These are phyloP conservation scores for Mentha longifolia DNA, from an alignment of 257 asterid genomes.

Conservation along the genomic window DNA sequence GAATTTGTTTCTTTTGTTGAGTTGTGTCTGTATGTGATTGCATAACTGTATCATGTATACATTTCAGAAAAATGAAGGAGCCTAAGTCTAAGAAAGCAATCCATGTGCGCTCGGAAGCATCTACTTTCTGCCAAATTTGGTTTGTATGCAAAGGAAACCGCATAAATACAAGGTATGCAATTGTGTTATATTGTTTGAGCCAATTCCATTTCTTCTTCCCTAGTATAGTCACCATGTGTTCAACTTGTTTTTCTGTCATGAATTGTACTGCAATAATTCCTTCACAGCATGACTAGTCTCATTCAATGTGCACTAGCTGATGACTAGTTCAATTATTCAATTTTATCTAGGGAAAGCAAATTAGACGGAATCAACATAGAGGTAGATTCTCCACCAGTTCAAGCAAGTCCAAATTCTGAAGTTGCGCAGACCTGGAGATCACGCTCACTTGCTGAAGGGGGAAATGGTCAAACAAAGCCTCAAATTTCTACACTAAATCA, in stretches of 20 bases:
- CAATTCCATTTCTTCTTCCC: too few species aligned
- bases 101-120: slow-evolving; percentile 69
- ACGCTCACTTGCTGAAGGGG: slow-evolving; percentile 48
- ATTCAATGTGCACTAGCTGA: slow-evolving; percentile 17
- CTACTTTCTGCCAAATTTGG: slow-evolving; percentile 77
- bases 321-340: slow-evolving; percentile 27
- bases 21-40: background rate
- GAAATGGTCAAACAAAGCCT: slow-evolving; percentile 35
- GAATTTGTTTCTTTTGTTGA: slow-evolving; percentile 3
- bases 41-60: slow-evolving; percentile 19
- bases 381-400: slow-evolving; percentile 41
- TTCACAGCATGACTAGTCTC: slow-evolving; percentile 21
- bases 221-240: too few species aligned
- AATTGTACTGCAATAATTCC: background rate
- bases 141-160: slow-evolving; percentile 85
- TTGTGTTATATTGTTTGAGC: too few species aligned
- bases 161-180: slow-evolving; percentile 64
- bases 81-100: slow-evolving; percentile 84
- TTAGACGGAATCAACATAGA: slow-evolving; percentile 39
- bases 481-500: slow-evolving; percentile 36
- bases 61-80: slow-evolving; percentile 77
- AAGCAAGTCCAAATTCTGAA: slow-evolving; percentile 50
- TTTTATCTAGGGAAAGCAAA: slow-evolving; percentile 58
- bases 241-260: slow-evolving; percentile 5
- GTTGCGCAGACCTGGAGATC: slow-evolving; percentile 50